Conservation (phyloP, 495 filamentous ascomycete species). For the Clavariopsis aquatica region DNA sequence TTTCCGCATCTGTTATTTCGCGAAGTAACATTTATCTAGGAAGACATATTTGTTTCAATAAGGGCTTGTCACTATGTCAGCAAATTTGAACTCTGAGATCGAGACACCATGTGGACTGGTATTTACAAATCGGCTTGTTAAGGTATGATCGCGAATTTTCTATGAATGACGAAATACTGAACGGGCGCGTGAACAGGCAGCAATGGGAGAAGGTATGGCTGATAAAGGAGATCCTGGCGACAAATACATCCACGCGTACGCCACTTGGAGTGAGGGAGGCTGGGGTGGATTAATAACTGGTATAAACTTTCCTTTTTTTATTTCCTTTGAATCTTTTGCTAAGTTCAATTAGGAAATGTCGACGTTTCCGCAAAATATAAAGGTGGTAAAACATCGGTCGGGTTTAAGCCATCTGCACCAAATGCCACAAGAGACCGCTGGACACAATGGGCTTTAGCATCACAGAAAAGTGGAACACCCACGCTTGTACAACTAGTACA, state of each 20-base stretch:
- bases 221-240: slow-evolving; percentile 41
- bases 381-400: slow-evolving; percentile 49
- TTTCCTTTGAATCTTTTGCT: neutral
- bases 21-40: too few species aligned
- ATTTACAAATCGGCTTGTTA: slow-evolving; percentile 56
- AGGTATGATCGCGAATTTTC: slow-evolving; percentile 44
- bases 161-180: neutral
- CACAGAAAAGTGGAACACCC: slow-evolving; percentile 52
- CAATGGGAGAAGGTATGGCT: slow-evolving; percentile 53
- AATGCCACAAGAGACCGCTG: slow-evolving; percentile 47
- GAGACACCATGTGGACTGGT: slow-evolving; percentile 55
- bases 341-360: slow-evolving; percentile 46
- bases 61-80: neutral
- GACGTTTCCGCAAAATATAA: slow-evolving; percentile 58
- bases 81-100: slow-evolving; percentile 39
- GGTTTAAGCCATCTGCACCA: slow-evolving; percentile 43
- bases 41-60: too few species aligned
- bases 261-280: slow-evolving; percentile 53
- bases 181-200: slow-evolving; percentile 43
- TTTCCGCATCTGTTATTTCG: too few species aligned
- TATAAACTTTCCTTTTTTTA: neutral
- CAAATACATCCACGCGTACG: slow-evolving; percentile 48
- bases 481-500: slow-evolving; percentile 60
- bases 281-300: slow-evolving; percentile 56
- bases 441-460: slow-evolving; percentile 52